Evolutionary conservation across 2,329 filamentous ascomycete species (phyloP).

Genomic region (Clonostachys solani): DNA sequence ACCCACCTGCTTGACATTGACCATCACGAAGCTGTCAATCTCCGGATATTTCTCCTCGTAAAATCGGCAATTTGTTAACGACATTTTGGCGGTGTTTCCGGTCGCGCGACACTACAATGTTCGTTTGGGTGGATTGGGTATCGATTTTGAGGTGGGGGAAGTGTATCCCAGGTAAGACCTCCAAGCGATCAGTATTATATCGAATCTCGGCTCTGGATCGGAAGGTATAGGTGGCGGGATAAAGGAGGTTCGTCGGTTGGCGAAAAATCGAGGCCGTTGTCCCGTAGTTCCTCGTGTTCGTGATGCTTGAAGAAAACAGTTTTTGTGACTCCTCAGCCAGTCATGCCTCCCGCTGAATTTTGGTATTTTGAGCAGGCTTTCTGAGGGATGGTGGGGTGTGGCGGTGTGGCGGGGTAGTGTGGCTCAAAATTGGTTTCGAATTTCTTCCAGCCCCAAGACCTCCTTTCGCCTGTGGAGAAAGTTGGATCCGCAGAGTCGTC

Average conservation of each 20-base stretch:
- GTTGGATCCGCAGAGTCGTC: not conserved
- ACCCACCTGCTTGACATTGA: conserved; percentile 94
- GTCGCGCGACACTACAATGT: conserved; percentile 6
- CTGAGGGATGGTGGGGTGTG: conserved; percentile 36
- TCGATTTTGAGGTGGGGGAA: conserved; percentile 5
- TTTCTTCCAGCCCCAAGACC: not conserved
- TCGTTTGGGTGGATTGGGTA: not conserved
- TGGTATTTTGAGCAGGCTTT: conserved; percentile 34
- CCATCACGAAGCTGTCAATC: conserved; percentile 99
- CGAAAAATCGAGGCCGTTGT: not conserved
- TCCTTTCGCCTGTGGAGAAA: not conserved
- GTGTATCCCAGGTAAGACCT: too few relatives aligned
- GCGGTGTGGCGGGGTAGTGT: conserved; percentile 23
- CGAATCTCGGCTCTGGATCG: too few relatives aligned
- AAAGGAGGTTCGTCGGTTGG: not conserved
- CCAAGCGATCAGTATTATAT: too few relatives aligned
- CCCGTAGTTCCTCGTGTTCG: too few relatives aligned
- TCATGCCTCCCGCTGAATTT: conserved; percentile 20
- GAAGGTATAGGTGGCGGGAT: not conserved
- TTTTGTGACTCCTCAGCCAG: too few relatives aligned
- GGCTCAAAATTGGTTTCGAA: not conserved
- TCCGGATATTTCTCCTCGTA: conserved; percentile 94
- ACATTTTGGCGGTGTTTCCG: conserved; percentile 64
- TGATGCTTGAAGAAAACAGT: too few relatives aligned
- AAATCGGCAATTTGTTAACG: conserved; percentile 93